Conservation (phyloP, 176 grass and related monocot species). For the Melocanna baccifera region DNA sequence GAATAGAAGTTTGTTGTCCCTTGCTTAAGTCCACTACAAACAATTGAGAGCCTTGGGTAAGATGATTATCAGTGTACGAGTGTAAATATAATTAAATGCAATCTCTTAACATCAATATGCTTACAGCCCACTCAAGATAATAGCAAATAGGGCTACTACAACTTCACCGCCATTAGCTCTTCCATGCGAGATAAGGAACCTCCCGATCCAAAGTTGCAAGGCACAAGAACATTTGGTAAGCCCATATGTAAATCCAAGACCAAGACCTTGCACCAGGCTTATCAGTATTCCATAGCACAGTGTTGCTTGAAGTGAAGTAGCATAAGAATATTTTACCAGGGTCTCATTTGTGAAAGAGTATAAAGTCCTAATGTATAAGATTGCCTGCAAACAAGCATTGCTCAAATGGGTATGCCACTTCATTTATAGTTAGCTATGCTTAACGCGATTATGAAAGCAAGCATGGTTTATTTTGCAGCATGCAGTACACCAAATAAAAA, state of each 20-base stretch:
- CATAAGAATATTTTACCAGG: conserved; percentile 96
- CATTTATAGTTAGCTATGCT: neutral
- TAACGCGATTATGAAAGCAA: neutral
- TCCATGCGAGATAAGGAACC: conserved; percentile 62
- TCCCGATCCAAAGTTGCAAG: conserved; percentile 95
- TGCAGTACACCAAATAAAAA: conserved; percentile 1
- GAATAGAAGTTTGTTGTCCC: conserved; percentile 94
- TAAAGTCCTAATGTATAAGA: conserved; percentile 84
- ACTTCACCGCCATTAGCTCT: conserved; percentile 95
- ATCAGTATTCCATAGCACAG: conserved; percentile 94
- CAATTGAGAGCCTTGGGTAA: conserved; percentile 24
- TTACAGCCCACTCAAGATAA: conserved; percentile 97
- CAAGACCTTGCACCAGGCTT: conserved; percentile 96
- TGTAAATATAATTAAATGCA: conserved; percentile 23
- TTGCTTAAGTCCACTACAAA: conserved; percentile 89
- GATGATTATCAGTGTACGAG: neutral
- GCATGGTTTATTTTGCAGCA: conserved; percentile 2
- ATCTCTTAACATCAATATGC: conserved; percentile 19
- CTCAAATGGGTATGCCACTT: neutral
- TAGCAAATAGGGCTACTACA: conserved; percentile 75
- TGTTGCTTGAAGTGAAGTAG: conserved; percentile 95
- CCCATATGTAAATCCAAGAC: conserved; percentile 97
- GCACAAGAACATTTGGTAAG: conserved; percentile 99
- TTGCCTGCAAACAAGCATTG: conserved; percentile 55
- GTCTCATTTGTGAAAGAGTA: conserved; percentile 97